Percentiles rank a stretch among this genome's conserved stretches.
These are phyloP conservation scores for Lecanicillium sp. DNA, from an alignment of 2,329 filamentous ascomycete species.

Conservation along the genomic window DNA sequence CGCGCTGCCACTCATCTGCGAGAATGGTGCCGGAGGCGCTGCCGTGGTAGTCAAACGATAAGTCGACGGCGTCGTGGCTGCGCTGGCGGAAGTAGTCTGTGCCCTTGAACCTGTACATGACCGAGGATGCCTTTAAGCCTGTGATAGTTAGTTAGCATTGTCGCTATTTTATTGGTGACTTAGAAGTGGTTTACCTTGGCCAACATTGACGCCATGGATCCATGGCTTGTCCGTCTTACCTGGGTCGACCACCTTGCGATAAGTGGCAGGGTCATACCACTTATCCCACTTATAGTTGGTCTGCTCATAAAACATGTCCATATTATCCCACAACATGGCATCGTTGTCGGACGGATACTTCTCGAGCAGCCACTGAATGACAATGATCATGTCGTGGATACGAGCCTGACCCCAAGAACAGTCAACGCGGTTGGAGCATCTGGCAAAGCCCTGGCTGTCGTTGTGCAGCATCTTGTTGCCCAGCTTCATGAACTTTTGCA, in stretches of 20 bases:
- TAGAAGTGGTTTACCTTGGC: slow-evolving; percentile 29
- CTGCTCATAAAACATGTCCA: slow-evolving; percentile 29
- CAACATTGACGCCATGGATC: slow-evolving; percentile 35
- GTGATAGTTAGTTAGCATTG: neutral
- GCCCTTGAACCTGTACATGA: slow-evolving; percentile 32
- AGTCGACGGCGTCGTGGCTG: slow-evolving; percentile 27
- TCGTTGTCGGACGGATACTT: slow-evolving; percentile 20
- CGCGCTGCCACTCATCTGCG: slow-evolving; percentile 31
- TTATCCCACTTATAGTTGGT: slow-evolving; percentile 19
- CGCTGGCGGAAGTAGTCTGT: slow-evolving; percentile 26
- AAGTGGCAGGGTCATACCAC: slow-evolving; percentile 18
- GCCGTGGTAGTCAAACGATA: slow-evolving; percentile 29
- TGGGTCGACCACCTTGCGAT: slow-evolving; percentile 13
- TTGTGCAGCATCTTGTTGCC: slow-evolving; percentile 47
- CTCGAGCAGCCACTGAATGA: slow-evolving; percentile 32
- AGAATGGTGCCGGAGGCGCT: slow-evolving; percentile 33
- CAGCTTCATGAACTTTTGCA: slow-evolving; percentile 26
- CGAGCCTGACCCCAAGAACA: slow-evolving; percentile 25
- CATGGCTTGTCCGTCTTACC: slow-evolving; percentile 18
- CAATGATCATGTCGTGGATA: slow-evolving; percentile 30
- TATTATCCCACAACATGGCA: slow-evolving; percentile 28
- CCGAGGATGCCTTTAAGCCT: slow-evolving; percentile 31
- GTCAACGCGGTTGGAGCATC: slow-evolving; percentile 30
- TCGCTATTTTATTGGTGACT: no score
- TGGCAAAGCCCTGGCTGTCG: slow-evolving; percentile 42